Percentiles rank a stretch among this genome's conserved stretches.
Conservation (phyloP, 176 grass and related monocot species). For the Musa acuminata region DNA sequence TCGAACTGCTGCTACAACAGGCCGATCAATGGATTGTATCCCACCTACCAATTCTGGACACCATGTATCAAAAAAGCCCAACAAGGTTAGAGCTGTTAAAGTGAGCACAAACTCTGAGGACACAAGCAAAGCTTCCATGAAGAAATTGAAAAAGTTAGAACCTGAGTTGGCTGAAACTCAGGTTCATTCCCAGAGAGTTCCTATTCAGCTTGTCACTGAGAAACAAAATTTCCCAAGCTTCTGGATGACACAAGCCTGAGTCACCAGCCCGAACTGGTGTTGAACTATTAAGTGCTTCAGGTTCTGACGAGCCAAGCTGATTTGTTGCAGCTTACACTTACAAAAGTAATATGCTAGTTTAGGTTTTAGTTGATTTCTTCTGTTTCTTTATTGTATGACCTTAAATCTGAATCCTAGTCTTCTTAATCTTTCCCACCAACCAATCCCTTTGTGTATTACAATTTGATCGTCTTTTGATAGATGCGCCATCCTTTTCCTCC, state of each 20-base stretch:
- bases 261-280: background rate
- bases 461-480: background rate
- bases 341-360: background rate
- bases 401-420: background rate
- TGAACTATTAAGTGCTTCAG: background rate
- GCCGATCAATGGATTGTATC: conserved; percentile 27
- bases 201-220: conserved; percentile 34
- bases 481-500: background rate
- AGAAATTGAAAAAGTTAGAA: conserved; percentile 62
- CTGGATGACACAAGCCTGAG: conserved; percentile 37
- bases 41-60: conserved; percentile 41
- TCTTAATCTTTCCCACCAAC: background rate
- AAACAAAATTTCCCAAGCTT: conserved; percentile 46
- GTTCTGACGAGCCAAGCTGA: conserved; percentile 3
- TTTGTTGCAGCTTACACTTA: background rate
- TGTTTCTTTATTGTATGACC: background rate
- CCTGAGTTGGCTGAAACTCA: conserved; percentile 33
- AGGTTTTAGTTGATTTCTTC: background rate
- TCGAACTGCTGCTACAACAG: conserved; percentile 4
- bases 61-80: conserved; percentile 28
- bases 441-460: background rate
- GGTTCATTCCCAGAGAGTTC: conserved; percentile 34
- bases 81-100: conserved; percentile 30
- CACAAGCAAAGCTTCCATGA: conserved; percentile 18
- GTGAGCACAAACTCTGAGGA: conserved; percentile 27